These are phyloP conservation scores for Saccharomycopsis selenospora DNA, from an alignment of 805 yeast species.

Conservation along the genomic window DNA sequence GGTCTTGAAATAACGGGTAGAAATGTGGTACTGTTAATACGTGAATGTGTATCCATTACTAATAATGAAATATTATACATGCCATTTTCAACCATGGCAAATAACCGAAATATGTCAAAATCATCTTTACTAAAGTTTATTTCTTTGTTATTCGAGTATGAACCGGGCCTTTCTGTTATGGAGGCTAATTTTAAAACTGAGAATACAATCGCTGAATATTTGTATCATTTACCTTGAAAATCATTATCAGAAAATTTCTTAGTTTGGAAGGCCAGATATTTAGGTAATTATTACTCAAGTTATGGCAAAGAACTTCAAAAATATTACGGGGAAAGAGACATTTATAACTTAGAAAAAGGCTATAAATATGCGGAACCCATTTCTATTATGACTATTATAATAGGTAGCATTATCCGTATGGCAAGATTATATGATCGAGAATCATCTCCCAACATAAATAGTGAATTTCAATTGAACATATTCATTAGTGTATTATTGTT, in stretches of 20 bases:
- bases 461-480: too few species aligned
- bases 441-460: too few species aligned
- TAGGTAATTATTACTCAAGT: slow-evolving; percentile 27
- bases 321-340: background rate
- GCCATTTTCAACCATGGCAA: too few species aligned
- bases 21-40: too few species aligned
- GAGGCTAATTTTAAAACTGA: background rate
- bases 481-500: background rate
- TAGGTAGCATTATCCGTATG: too few species aligned
- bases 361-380: background rate
- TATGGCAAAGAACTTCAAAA: slow-evolving; percentile 23
- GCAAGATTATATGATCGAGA: too few species aligned
- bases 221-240: background rate
- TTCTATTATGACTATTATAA: background rate
- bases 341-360: background rate
- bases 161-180: background rate
- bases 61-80: too few species aligned
- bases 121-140: slow-evolving; percentile 3
- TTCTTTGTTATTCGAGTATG: slow-evolving; percentile 7
- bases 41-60: too few species aligned
- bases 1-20: too few species aligned
- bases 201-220: background rate
- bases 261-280: slow-evolving; percentile 29
- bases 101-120: too few species aligned
- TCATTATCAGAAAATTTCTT: slow-evolving; percentile 19